Evolutionary conservation across 345 rosid genomes (phyloP), one percentile per base, ranked within the genome.

Genomic region (Brassica carinata): DNA sequence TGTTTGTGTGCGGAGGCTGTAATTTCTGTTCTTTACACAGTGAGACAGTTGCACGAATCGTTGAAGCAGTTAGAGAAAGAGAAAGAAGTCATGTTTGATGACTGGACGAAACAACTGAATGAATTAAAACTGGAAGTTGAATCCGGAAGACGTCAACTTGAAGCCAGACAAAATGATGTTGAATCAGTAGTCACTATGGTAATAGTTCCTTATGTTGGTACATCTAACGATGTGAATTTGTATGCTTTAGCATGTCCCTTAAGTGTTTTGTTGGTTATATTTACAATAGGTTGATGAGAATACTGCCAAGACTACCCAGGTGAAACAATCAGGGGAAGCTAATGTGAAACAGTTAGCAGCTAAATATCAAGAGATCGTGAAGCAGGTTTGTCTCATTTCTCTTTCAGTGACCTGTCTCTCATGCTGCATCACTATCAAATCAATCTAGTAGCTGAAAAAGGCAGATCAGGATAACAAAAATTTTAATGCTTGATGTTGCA

Each of bases 121-220:
- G 85, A 79, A 57, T 55, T 86, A 69, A 90, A 90, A 84, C 33
- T 77, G 74, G 89, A 90, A 67, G 86, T 88, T 31, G 92, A 88
- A 82, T 90, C 93, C 48, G 84, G 31, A 85, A 91, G 88, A 86
- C 83, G 15, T 53, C 87, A 90, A 38, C 91, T 96, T 73, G 90
- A 92, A 81, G 82, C 81, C 73, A 89, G 97, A 71, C 98, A 92
- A 81, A 86, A 72, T 80, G 84, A 89, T 72, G 89, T 93, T 63
- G 98, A 90, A 87, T 83, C 89, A 81, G 81, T 92, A 10, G 81
- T 93, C 45, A 86, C 88, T 66, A 88, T 85, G 94, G 98, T 90
- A 86, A 17, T 27, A 0, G 66, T 23, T 61, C 61, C 36, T 51
- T 77, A 48, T 23, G 26, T 23, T 23, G 26, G 26, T 23, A 23